These are phyloP conservation scores for Nothomitra cinnamomea DNA, from an alignment of 2,329 filamentous ascomycete genomes.

Conservation along the genomic window DNA sequence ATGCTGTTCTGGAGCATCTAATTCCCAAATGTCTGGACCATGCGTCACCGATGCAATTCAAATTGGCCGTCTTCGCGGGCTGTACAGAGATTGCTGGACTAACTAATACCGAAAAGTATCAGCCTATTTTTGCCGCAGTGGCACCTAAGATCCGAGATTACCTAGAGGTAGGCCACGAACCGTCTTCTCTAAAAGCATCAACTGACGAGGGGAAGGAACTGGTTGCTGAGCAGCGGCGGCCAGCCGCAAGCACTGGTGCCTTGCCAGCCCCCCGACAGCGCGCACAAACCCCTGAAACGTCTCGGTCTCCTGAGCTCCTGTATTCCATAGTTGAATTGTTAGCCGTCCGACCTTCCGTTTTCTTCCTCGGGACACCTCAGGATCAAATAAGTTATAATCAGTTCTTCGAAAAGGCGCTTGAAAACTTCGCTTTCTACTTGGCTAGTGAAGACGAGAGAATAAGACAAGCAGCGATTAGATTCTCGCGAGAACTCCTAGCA, in stretches of 20 bases:
- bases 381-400: conserved; percentile 10
- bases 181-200: conserved; percentile 17
- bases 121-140: conserved; percentile 36
- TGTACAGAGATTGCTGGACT: conserved; percentile 45
- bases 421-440: conserved; percentile 16
- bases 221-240: not conserved
- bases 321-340: conserved; percentile 1
- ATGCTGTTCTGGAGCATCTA: conserved; percentile 39
- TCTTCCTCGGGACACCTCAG: not conserved
- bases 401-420: conserved; percentile 18
- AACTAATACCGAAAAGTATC: conserved; percentile 31
- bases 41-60: conserved; percentile 41
- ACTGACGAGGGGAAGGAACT: conserved; percentile 19
- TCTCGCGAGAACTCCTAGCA: conserved; percentile 16
- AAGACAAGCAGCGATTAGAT: conserved; percentile 13
- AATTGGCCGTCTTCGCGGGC: conserved; percentile 43
- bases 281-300: not conserved
- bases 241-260: not conserved
- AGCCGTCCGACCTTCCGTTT: not conserved
- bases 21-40: conserved; percentile 38
- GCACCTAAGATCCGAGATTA: conserved; percentile 40
- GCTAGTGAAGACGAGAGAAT: conserved; percentile 18
- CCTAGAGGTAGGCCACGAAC: conserved; percentile 31
- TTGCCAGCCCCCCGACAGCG: not conserved
- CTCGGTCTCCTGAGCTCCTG: not conserved